Conservation (phyloP, 441 rosid species). For the Capsella rubella region DNA sequence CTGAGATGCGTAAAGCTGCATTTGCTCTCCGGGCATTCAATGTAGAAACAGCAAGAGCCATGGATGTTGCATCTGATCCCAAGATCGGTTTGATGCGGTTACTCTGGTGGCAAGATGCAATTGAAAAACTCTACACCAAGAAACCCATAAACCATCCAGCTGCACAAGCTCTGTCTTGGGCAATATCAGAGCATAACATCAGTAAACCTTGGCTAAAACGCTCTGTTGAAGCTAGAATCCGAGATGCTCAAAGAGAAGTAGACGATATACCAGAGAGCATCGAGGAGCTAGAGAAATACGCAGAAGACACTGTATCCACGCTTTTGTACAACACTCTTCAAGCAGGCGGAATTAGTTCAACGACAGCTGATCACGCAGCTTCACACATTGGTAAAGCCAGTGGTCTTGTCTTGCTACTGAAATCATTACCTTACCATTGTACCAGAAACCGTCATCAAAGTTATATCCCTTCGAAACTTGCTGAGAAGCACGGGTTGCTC, state of each 20-base stretch:
- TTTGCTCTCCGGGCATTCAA: constrained; percentile 89
- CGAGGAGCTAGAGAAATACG: constrained; percentile 77
- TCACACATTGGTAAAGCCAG: constrained; percentile 92
- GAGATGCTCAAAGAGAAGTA: constrained; percentile 63
- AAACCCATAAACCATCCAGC: constrained; percentile 76
- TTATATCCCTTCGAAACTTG: constrained; percentile 70
- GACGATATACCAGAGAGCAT: constrained; percentile 69
- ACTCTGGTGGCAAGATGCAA: constrained; percentile 92
- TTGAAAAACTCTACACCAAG: constrained; percentile 76
- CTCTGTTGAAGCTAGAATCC: constrained; percentile 85
- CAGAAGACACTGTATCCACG: constrained; percentile 78
- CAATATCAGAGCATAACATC: constrained; percentile 66
- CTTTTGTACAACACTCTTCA: constrained; percentile 81
- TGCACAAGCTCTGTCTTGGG: constrained; percentile 80
- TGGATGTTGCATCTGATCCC: constrained; percentile 92
- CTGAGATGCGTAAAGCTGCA: constrained; percentile 74
- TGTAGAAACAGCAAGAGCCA: constrained; percentile 88
- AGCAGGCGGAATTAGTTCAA: constrained; percentile 74
- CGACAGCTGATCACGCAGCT: constrained; percentile 81
- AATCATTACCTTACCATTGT: constrained; percentile 81
- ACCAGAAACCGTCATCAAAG: constrained; percentile 66
- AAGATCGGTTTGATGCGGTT: constrained; percentile 86
- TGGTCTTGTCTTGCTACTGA: constrained; percentile 80
- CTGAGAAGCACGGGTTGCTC: constrained; percentile 72
- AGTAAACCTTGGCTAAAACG: constrained; percentile 82